Base-by-base conservation (phyloP, 2,329 filamentous ascomycete genomes). In the Ophiocordyceps camponoti-leonardi region DNA sequence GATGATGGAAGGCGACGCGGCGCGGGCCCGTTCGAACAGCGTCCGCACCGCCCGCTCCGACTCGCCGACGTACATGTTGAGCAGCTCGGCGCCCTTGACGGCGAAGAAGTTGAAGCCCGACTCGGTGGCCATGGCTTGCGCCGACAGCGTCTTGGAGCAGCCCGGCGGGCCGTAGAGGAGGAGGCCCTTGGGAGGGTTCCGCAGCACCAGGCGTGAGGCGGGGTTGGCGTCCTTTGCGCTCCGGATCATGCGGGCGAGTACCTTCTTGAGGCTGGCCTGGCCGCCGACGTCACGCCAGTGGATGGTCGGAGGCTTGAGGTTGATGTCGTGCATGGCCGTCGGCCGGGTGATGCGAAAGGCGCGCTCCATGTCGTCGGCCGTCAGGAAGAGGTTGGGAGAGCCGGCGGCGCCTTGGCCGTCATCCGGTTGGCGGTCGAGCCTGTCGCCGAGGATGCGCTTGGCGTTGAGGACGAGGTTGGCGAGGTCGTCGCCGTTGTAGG, bases 51-150 rank as follows among this genome's bases (percentile, higher is more conserved):
- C 81, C 12, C 86, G 78, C 64, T 96, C 90, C 2, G 87, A 90
- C 61, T 96, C 90, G 49, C 90, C 90, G 18, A 96, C 88, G 62
- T 95, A 96, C 85, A 94, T 94, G 64, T 87, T 93, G 49, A 94
- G 79, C 13, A 95, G 75, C 62, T 95, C 90, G 33, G 86, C 86
- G 23, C 87, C 90, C 64, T 95, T 94, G 52, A 96, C 85, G 10
- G 87, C 83, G 58, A 95, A 81, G 68, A 95, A 95, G 61, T 95
- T 95, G 63, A 93, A 81, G 4, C 83, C 83, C 28, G 85, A 86
- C 60, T 93, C 87, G 7, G 86, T 94, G 16, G 90, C 90, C 53
- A 94, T 77, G 26, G 90, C 90, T 59, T 94, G 87, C 0, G 90
- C 90, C 0, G 80, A 86, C 59, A 95, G 76, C 0, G 90, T 96